Evolutionary conservation across 768 basidiomycete species (phyloP).

Genomic region (Russula sp.): DNA sequence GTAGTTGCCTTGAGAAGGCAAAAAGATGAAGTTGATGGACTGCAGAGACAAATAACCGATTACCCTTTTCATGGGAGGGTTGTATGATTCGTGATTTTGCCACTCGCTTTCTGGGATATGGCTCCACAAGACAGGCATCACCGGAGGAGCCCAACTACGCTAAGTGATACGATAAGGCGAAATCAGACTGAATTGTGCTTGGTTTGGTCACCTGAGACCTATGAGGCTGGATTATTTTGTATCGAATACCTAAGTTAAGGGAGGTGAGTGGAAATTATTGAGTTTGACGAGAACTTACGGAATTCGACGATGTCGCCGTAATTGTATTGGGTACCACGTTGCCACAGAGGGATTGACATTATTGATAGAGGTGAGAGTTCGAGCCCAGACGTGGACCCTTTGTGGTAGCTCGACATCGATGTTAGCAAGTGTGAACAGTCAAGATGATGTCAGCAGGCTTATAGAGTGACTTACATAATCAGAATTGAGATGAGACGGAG

Average conservation of each 20-base stretch:
- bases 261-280: conserved; percentile 5
- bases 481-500: not conserved
- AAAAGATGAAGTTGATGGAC: not conserved
- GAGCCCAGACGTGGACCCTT: not conserved
- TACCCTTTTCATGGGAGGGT: conserved; percentile 30
- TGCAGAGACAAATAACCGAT: not conserved
- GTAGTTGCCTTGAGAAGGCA: conserved; percentile 11
- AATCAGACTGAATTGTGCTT: not conserved
- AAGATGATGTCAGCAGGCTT: not conserved
- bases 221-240: conserved; percentile 73
- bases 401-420: no score
- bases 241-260: conserved; percentile 46
- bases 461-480: conserved; percentile 13
- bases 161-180: conserved; percentile 32
- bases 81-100: conserved; percentile 11
- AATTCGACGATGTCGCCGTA: conserved; percentile 53
- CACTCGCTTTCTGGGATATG: conserved; percentile 40
- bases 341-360: conserved; percentile 50
- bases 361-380: conserved; percentile 19
- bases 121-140: conserved; percentile 68
- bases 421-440: no score
- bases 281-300: conserved; percentile 36
- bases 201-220: conserved; percentile 52
- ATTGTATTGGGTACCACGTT: conserved; percentile 61
- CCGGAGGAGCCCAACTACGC: conserved; percentile 65